Percentiles rank a stretch among this genome's conserved stretches.
Conservation (phyloP, 176 grass and related monocot species). For the Ananas comosus region DNA sequence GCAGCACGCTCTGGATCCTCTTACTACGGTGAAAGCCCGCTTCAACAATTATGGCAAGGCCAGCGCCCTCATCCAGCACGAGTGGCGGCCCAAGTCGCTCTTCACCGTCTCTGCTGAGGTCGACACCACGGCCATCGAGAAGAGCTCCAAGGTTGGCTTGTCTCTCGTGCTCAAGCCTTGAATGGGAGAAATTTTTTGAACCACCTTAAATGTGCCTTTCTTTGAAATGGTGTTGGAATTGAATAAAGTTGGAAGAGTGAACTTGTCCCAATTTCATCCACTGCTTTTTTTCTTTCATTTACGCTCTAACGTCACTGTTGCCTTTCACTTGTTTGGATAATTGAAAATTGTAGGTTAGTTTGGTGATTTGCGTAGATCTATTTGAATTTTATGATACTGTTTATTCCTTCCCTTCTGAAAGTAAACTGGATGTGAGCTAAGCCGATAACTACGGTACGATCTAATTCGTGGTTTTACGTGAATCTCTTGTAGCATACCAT, state of each 20-base stretch:
- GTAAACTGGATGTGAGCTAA: too few species aligned
- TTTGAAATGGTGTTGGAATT: not conserved
- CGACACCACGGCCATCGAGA: conserved; percentile 52
- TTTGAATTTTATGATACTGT: too few species aligned
- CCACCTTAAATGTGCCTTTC: not conserved
- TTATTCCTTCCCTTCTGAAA: too few species aligned
- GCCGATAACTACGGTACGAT: not conserved
- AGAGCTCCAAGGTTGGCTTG: conserved; percentile 52
- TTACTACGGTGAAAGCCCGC: conserved; percentile 57
- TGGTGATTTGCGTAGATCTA: too few species aligned
- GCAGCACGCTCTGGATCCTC: conserved; percentile 41
- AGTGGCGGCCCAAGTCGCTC: conserved; percentile 50
- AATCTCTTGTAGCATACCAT: not conserved
- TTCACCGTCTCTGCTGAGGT: conserved; percentile 58
- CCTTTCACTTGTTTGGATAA: not conserved
- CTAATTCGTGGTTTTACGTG: not conserved
- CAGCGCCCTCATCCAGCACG: conserved; percentile 61
- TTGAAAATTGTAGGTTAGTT: not conserved
- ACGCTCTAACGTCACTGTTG: not conserved
- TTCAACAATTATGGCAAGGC: conserved; percentile 87
- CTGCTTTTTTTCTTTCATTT: not conserved
- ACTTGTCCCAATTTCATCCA: too few species aligned
- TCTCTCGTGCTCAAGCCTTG: conserved; percentile 54
- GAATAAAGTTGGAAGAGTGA: not conserved
- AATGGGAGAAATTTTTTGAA: conserved; percentile 16